Evolutionary conservation across 768 basidiomycete species (phyloP).

Genomic region (Leccinellum albellum): DNA sequence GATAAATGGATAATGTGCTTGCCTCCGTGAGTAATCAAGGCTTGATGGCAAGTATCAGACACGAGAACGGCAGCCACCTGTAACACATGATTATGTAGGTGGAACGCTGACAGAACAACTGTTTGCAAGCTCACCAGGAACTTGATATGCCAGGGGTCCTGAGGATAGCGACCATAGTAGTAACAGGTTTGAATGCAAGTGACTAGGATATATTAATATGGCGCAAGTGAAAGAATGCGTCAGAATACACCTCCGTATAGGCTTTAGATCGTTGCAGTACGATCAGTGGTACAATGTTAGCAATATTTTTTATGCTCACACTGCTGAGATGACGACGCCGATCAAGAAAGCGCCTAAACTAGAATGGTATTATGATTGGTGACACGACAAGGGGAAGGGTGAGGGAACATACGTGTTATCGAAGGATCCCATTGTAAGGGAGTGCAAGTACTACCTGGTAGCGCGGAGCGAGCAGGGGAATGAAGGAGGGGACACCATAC

Average conservation of each 20-base stretch:
- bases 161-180: slow-evolving; percentile 48
- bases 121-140: slow-evolving; percentile 37
- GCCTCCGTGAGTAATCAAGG: slow-evolving; percentile 54
- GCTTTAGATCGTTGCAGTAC: slow-evolving; percentile 25
- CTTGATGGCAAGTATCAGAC: slow-evolving; percentile 56
- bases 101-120: neutral
- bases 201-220: slow-evolving; percentile 34
- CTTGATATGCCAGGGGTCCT: slow-evolving; percentile 51
- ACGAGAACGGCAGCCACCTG: slow-evolving; percentile 53
- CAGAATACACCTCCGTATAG: slow-evolving; percentile 46
- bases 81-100: neutral
- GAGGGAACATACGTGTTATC: slow-evolving; percentile 37
- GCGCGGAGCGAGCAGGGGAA: neutral
- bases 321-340: slow-evolving; percentile 50
- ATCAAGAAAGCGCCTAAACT: slow-evolving; percentile 54
- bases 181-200: slow-evolving; percentile 57
- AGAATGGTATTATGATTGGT: slow-evolving; percentile 1
- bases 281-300: neutral
- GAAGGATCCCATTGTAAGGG: slow-evolving; percentile 17
- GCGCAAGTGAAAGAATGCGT: neutral
- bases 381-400: neutral
- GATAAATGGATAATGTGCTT: neutral
- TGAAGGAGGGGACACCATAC: neutral
- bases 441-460: neutral
- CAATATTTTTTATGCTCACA: slow-evolving; percentile 35